These are phyloP conservation scores for Ramalina peruviana DNA, from an alignment of 495 filamentous ascomycete species.

Conservation along the genomic window DNA sequence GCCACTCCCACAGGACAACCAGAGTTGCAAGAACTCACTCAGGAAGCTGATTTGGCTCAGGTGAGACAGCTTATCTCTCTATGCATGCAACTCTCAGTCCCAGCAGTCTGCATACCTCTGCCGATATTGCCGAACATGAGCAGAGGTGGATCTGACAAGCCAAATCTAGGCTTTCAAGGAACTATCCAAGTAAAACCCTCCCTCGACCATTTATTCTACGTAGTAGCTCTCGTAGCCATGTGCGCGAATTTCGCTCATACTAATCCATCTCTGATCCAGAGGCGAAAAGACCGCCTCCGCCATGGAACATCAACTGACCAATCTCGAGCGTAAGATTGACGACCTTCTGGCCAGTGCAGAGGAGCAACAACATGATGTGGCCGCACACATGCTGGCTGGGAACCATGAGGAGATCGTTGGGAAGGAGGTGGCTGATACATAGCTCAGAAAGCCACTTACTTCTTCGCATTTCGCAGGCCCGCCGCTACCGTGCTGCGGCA, in stretches of 20 bases:
- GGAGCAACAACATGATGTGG: not conserved
- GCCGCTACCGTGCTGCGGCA: no score
- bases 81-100: no score
- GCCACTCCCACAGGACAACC: no score
- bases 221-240: not conserved
- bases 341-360: slow-evolving; percentile 38
- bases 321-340: slow-evolving; percentile 44
- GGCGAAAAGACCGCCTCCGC: slow-evolving; percentile 43
- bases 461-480: no score
- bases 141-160: not conserved
- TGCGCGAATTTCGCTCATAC: not conserved
- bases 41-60: slow-evolving; percentile 10
- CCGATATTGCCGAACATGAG: not conserved
- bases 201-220: not conserved
- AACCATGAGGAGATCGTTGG: slow-evolving; percentile 48
- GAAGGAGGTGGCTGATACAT: slow-evolving; percentile 29
- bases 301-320: slow-evolving; percentile 39
- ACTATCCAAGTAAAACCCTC: slow-evolving; percentile 20
- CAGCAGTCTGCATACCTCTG: not conserved
- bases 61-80: not conserved
- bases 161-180: slow-evolving; percentile 24
- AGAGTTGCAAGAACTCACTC: not conserved
- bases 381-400: slow-evolving; percentile 33
- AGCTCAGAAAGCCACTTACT: no score
- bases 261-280: slow-evolving; percentile 18